Evolutionary conservation across 2,329 filamentous ascomycete species (phyloP).

Genomic region (Dactylellina sp.): DNA sequence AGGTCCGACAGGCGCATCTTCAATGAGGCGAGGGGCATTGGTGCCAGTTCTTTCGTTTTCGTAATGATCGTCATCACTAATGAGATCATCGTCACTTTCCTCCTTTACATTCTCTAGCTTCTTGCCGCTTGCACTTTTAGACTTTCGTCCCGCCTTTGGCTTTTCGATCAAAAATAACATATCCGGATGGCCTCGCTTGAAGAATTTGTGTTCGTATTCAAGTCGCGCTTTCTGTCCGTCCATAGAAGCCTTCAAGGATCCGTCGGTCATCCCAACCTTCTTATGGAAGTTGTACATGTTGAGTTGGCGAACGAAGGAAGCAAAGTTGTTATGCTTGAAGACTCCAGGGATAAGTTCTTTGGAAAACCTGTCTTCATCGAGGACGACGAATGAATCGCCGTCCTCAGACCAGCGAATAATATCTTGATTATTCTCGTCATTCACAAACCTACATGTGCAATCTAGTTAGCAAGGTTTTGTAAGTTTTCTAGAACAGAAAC

Average conservation of each 20-base stretch:
- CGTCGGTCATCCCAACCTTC: conserved; percentile 89
- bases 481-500: conserved; percentile 42
- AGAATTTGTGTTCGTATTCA: conserved; percentile 97
- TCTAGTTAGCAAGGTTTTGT: conserved; percentile 55
- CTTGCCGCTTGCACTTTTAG: conserved; percentile 67
- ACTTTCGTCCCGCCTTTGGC: conserved; percentile 71
- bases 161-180: conserved; percentile 73
- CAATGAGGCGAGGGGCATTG: conserved; percentile 60
- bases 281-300: conserved; percentile 76
- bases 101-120: conserved; percentile 78
- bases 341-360: conserved; percentile 79
- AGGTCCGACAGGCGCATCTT: conserved; percentile 36
- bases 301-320: conserved; percentile 79
- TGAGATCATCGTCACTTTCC: conserved; percentile 65
- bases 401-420: conserved; percentile 97
- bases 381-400: conserved; percentile 93
- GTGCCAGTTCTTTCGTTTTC: conserved; percentile 62
- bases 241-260: conserved; percentile 97
- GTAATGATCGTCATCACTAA: conserved; percentile 60
- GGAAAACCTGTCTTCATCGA: conserved; percentile 92
- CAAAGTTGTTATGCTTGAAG: conserved; percentile 84
- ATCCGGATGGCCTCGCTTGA: conserved; percentile 90
- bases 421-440: conserved; percentile 91
- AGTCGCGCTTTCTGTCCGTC: conserved; percentile 97
- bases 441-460: conserved; percentile 77